Evolutionary conservation across 2,329 filamentous ascomycete species (phyloP).

Genomic region (Cladophialophora carrionii): DNA sequence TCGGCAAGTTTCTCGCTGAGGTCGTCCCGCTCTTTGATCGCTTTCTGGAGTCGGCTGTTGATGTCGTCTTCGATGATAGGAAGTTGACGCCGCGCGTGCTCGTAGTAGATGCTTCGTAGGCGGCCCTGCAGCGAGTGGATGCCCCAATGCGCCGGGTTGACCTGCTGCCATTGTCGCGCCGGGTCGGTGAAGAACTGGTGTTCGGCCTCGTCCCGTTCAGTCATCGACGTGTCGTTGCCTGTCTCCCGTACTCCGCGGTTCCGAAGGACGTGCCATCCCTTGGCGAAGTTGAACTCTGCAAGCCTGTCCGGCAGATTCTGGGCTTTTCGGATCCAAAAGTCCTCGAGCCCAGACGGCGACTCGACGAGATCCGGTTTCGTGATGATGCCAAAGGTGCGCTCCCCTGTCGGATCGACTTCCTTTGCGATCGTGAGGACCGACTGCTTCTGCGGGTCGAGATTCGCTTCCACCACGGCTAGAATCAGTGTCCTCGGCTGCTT

Average conservation of each 20-base stretch:
- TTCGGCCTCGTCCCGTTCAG: constrained; percentile 16
- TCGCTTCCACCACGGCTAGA: constrained; percentile 54
- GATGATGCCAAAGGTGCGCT: constrained; percentile 51
- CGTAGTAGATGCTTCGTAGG: constrained; percentile 17
- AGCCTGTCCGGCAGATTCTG: constrained; percentile 12
- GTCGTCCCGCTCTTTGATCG: constrained; percentile 10
- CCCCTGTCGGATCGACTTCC: constrained; percentile 42
- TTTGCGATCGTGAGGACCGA: constrained; percentile 42
- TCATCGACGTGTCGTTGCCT: constrained; percentile 15
- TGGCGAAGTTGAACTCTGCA: constrained; percentile 39
- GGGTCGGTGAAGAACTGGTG: constrained; percentile 10
- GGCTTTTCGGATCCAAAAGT: constrained; percentile 20
- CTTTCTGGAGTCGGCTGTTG: constrained; percentile 1
- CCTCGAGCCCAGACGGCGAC: constrained; percentile 40
- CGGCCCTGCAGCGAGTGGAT: constrained; percentile 17
- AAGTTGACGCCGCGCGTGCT: constrained; percentile 15
- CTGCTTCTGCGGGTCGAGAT: constrained; percentile 51
- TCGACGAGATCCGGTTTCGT: constrained; percentile 49
- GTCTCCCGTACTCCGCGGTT: constrained; percentile 21
- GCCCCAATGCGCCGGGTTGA: constrained; percentile 9
- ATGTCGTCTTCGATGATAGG: constrained; percentile 17
- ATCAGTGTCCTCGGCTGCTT: constrained; percentile 50
- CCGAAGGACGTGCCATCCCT: constrained; percentile 47
- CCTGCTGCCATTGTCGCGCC: constrained; percentile 11
- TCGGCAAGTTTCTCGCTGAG: constrained; percentile 16